These are phyloP conservation scores for Kurtzmaniella quercitrusa DNA, from an alignment of 1,139 yeast species.

Conservation along the genomic window DNA sequence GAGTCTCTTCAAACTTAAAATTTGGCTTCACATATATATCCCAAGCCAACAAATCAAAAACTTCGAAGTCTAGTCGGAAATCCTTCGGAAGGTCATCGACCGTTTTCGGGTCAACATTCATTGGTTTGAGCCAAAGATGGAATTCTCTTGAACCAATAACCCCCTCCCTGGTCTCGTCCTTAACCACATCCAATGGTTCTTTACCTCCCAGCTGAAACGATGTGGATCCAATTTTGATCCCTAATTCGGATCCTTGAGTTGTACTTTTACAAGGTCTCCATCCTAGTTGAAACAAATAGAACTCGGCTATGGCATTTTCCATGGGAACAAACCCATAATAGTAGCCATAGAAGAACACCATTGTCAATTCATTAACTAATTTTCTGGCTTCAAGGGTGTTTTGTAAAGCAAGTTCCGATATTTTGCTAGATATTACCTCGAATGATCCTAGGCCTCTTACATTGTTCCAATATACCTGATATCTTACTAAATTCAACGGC, in stretches of 20 bases:
- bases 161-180: conserved; percentile 3
- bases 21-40: conserved; percentile 38
- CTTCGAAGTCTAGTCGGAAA: conserved; percentile 45
- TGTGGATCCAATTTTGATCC: not conserved
- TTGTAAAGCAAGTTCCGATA: conserved; percentile 21
- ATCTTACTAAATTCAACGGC: conserved; percentile 34
- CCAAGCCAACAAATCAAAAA: conserved; percentile 43
- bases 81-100: conserved; percentile 18
- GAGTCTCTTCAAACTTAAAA: conserved; percentile 30
- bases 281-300: conserved; percentile 35
- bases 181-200: conserved; percentile 6
- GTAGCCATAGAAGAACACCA: conserved; percentile 56
- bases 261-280: conserved; percentile 37
- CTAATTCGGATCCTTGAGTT: not conserved
- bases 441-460: conserved; percentile 37
- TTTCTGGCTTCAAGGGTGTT: conserved; percentile 18
- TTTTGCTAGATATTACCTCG: conserved; percentile 30
- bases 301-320: conserved; percentile 46
- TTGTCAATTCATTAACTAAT: conserved; percentile 32
- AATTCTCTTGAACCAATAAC: conserved; percentile 7
- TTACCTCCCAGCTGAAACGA: conserved; percentile 1
- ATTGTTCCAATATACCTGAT: conserved; percentile 46
- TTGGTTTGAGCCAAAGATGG: conserved; percentile 37
- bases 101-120: conserved; percentile 14
- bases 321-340: conserved; percentile 53